Evolutionary conservation across 2,329 filamentous ascomycete species (phyloP), one percentile per base, ranked within the genome.

Genomic region (Balansia obtecta): DNA sequence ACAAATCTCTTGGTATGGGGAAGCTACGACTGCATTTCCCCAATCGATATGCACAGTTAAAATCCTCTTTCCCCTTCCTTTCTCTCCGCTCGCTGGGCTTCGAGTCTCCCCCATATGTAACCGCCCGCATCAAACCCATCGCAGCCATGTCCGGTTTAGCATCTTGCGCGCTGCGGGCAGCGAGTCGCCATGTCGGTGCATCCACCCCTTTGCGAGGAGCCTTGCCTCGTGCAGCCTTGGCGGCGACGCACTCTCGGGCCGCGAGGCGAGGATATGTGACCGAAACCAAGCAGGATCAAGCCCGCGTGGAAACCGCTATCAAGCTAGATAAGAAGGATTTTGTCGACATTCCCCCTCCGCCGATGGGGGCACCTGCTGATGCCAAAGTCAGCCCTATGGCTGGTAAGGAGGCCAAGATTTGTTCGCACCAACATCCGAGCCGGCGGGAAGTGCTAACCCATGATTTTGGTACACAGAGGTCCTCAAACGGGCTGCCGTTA

Each of bases 401-500:
- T 55, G 66, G 67, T 69, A 60, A 30, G 54, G 51, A 56, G 46
- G 39, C 20, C 20, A 22, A 47, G 22, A 32, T 5, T 12, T 18
- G 37, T 15, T 20, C 16, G 2, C 38, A 5, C 13, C 27, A 41
- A 41, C 20, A 11, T 38, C 20, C 33, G 4, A 18, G 13, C 8
- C 3, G 9, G 18, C 8, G 7, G 9, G 18, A n/a, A 42, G 13
- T 15, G 30, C 42, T 46, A n/a, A 51, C 11, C 11, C 27, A 42
- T 4, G 6, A 37, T 2, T 12, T 50, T 18, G 5, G 20, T 20
- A 22, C 49, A 43, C 53, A 77, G 86, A 86, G 57, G 84, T 96
- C 44, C 74, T 98, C 54, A 94, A 93, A 72, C 85, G 95, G 66
- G 91, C 90, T 9, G 89, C 88, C 12, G 75, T 95, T 56, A 87